A percentile compares a stretch with the other conserved stretches of the same genome.
These are phyloP conservation scores for Blumeria graminis DNA, from an alignment of 2,329 filamentous ascomycete genomes.

Conservation along the genomic window DNA sequence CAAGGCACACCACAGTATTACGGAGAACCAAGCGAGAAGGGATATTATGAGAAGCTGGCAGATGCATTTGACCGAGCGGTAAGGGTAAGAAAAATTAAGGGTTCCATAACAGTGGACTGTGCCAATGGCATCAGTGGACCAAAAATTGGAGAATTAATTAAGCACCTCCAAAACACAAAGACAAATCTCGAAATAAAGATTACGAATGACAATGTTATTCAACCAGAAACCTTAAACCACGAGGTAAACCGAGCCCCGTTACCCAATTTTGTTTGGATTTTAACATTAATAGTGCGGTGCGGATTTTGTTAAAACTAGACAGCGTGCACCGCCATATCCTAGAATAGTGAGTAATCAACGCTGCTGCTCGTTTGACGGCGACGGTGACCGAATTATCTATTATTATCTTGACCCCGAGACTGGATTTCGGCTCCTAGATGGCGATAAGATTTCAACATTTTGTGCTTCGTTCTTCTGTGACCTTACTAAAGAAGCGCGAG, in stretches of 20 bases:
- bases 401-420: slow-evolving; percentile 70
- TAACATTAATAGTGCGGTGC: slow-evolving; percentile 47
- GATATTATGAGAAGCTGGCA: slow-evolving; percentile 85
- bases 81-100: slow-evolving; percentile 47
- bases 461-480: slow-evolving; percentile 86
- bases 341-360: slow-evolving; percentile 54
- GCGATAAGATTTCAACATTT: slow-evolving; percentile 87
- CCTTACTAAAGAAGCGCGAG: slow-evolving; percentile 54
- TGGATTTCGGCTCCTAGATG: slow-evolving; percentile 79
- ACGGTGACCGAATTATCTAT: slow-evolving; percentile 87
- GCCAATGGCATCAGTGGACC: slow-evolving; percentile 92
- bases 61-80: slow-evolving; percentile 68
- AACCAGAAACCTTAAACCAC: slow-evolving; percentile 69
- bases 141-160: slow-evolving; percentile 68
- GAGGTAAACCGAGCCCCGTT: slow-evolving; percentile 27
- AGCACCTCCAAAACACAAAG: slow-evolving; percentile 44
- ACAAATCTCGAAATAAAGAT: slow-evolving; percentile 60
- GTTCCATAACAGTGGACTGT: slow-evolving; percentile 67
- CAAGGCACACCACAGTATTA: slow-evolving; percentile 70
- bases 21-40: slow-evolving; percentile 66
- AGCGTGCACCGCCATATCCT: slow-evolving; percentile 64
- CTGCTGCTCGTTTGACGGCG: slow-evolving; percentile 79
- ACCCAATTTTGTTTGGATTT: slow-evolving; percentile 1
- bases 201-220: slow-evolving; percentile 79
- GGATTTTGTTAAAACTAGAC: slow-evolving; percentile 93